Conservation (phyloP, 495 filamentous ascomycete genomes). For the Hyphodiscus hymeniophilus region DNA sequence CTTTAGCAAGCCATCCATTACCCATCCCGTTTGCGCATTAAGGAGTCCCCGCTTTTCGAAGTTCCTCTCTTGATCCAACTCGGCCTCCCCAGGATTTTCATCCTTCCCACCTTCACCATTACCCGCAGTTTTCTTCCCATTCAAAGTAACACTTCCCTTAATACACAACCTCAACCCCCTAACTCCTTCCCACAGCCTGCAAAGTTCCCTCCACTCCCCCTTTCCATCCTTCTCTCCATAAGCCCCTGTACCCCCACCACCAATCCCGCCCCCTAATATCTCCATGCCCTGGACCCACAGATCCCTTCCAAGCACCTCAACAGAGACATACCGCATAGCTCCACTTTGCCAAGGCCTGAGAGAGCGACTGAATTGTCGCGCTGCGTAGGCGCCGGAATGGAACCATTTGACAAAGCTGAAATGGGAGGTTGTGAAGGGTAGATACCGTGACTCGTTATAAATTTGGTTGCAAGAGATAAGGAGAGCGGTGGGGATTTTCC, state of each 20-base stretch:
- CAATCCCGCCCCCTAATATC: background rate
- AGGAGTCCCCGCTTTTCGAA: background rate
- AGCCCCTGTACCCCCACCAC: background rate
- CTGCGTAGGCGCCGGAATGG: slow-evolving; percentile 12
- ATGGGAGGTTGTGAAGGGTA: slow-evolving; percentile 6
- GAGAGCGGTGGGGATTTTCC: slow-evolving; percentile 12
- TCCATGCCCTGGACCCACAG: slow-evolving; percentile 1
- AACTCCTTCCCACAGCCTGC: slow-evolving; percentile 9
- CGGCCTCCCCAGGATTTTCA: too few species aligned
- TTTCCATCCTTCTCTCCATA: background rate
- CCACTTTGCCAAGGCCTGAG: slow-evolving; percentile 9
- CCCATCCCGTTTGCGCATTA: background rate
- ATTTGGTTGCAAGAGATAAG: slow-evolving; percentile 7
- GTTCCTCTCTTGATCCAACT: background rate
- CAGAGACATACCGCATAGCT: slow-evolving; percentile 1
- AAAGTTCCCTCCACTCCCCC: slow-evolving; percentile 10
- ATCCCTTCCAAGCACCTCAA: slow-evolving; percentile 14
- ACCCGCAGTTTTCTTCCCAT: too few species aligned
- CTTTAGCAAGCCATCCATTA: background rate
- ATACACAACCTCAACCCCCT: slow-evolving; percentile 7
- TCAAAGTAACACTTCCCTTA: slow-evolving; percentile 2
- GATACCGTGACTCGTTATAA: slow-evolving; percentile 1
- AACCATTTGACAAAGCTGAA: slow-evolving; percentile 18
- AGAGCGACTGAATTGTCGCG: slow-evolving; percentile 3
- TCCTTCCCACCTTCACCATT: background rate